Conservation (phyloP, 2,329 filamentous ascomycete genomes). For the Coniochaeta sp. region DNA sequence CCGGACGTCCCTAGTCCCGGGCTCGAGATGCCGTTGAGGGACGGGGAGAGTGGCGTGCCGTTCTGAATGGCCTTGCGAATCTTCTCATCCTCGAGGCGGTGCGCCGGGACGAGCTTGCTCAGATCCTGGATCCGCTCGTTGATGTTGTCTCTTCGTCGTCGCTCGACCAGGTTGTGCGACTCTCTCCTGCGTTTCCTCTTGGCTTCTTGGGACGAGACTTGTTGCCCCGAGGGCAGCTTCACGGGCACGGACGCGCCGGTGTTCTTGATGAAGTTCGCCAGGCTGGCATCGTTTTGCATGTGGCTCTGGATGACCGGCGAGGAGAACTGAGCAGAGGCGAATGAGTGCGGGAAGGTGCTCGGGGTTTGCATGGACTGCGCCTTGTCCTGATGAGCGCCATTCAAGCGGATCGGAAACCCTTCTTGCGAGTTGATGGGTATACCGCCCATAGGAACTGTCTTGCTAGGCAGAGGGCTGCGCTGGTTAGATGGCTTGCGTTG, state of each 20-base stretch:
- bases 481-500: conserved; percentile 68
- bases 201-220: conserved; percentile 77
- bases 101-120: conserved; percentile 83
- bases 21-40: conserved; percentile 60
- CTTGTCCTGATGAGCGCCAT: conserved; percentile 65
- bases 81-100: conserved; percentile 94
- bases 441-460: conserved; percentile 69
- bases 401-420: conserved; percentile 70
- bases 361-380: conserved; percentile 83
- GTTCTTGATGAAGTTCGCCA: conserved; percentile 73
- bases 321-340: conserved; percentile 80
- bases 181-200: conserved; percentile 87
- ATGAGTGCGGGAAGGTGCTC: conserved; percentile 68
- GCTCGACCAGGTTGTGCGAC: conserved; percentile 94
- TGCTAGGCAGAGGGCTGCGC: conserved; percentile 77
- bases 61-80: conserved; percentile 91
- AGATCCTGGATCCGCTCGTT: conserved; percentile 97
- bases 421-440: conserved; percentile 64
- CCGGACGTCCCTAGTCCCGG: conserved; percentile 80
- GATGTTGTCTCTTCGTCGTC: conserved; percentile 92
- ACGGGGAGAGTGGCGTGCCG: conserved; percentile 82
- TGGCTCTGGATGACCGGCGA: conserved; percentile 63
- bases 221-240: conserved; percentile 56
- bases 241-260: conserved; percentile 84
- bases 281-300: conserved; percentile 69